Evolutionary conservation across 352 stramenopile genomes (phyloP), one percentile per base, ranked within the genome.

Genomic region (Globisporangium cystogenes): DNA sequence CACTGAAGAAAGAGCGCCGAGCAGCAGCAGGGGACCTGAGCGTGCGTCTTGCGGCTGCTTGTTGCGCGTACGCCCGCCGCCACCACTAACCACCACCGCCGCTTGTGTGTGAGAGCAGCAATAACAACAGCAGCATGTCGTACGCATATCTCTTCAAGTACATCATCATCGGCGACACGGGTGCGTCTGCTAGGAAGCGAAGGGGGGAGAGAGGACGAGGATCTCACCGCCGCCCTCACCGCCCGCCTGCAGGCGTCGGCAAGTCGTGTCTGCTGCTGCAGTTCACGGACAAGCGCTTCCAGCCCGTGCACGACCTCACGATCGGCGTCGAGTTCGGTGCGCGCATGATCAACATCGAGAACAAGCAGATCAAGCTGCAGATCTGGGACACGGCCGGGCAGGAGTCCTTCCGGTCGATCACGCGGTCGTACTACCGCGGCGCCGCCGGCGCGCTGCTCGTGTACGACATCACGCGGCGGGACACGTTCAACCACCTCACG

Each of bases 261-360:
- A 99, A 99, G 82, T 99, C 96, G 46, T 99, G 97, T 74, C 85
- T 99, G 64, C 77, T 99, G 42, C 81, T 99, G 58, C 97, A 99
- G 77, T 99, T 99, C 82, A 99, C 97, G 47, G 97, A 99, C 83
- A 99, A 99, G 78, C 87, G 97, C 49, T 99, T 99, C 77, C 96
- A 99, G 70, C 96, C 96, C 0, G 97, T 99, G 36, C 81, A 99
- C 65, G 97, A 99, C 64, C 82, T 99, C 45, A 99, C 98, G 10
- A 99, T 99, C 64, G 98, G 96, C 35, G 95, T 98, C 24, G 98
- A 99, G 82, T 99, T 99, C 66, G 97, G 97, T 51, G 97, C 97
- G 15, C 90, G 97, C 43, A 99, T 99, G 95, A 98, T 99, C 60
- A 97, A 93, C 65, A 98, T 99, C 46, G 95, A 98, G 54, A 96